Evolutionary conservation across 2,329 filamentous ascomycete genomes (phyloP).

Genomic region (Didymella sp.): DNA sequence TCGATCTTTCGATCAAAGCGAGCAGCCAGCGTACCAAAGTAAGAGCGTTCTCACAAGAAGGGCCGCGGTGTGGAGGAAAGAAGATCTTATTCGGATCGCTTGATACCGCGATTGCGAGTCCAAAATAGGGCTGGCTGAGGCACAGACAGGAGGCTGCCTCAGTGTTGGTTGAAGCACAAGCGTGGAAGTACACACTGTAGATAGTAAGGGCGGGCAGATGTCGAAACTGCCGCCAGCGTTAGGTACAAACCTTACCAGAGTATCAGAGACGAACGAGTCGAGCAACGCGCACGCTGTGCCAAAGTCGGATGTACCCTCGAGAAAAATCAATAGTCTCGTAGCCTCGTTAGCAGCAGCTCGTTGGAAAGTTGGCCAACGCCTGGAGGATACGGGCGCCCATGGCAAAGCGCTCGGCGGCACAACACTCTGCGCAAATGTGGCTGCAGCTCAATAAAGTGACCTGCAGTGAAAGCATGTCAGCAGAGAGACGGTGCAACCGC

Average conservation of each 20-base stretch:
- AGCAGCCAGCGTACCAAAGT: constrained; percentile 3
- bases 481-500: constrained; percentile 7
- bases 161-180: constrained; percentile 14
- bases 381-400: constrained; percentile 5
- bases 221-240: constrained; percentile 19
- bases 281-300: constrained; percentile 8
- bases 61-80: not conserved
- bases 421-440: constrained; percentile 8
- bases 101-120: not conserved
- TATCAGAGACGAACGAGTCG: constrained; percentile 7
- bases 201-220: constrained; percentile 17
- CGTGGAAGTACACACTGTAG: constrained; percentile 8
- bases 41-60: not conserved
- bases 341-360: constrained; percentile 1
- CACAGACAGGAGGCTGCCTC: constrained; percentile 14
- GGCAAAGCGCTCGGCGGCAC: constrained; percentile 6
- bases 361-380: not conserved
- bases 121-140: constrained; percentile 8
- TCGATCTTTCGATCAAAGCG: constrained; percentile 7
- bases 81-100: not conserved
- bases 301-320: constrained; percentile 7
- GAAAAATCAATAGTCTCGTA: constrained; percentile 12
- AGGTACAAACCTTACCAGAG: constrained; percentile 17
- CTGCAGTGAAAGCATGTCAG: constrained; percentile 12
- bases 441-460: constrained; percentile 17